These are phyloP conservation scores for Cercospora brassicicola DNA, from an alignment of 2,329 filamentous ascomycete species.

Conservation along the genomic window DNA sequence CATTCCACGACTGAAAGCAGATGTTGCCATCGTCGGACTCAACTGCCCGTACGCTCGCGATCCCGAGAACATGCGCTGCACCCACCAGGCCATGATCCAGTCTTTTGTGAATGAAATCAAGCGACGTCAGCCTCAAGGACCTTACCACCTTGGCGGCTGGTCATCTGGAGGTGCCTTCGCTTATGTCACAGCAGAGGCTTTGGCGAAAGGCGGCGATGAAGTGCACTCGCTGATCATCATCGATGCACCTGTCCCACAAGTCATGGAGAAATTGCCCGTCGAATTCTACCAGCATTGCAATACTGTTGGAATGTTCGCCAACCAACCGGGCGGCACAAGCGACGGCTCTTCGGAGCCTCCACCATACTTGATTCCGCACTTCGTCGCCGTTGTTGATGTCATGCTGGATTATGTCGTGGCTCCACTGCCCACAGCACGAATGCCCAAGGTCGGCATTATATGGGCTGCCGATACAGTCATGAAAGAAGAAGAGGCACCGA, in stretches of 20 bases:
- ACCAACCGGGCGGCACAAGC: background rate
- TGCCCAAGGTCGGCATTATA: constrained; percentile 48
- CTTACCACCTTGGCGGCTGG: constrained; percentile 41
- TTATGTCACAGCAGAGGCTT: constrained; percentile 10
- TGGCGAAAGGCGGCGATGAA: background rate
- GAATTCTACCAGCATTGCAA: constrained; percentile 45
- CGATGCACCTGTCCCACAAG: constrained; percentile 27
- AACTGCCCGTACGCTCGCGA: constrained; percentile 43
- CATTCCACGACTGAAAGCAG: constrained; percentile 36
- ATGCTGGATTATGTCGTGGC: constrained; percentile 47
- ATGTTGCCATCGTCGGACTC: constrained; percentile 41
- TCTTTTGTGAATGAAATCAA: constrained; percentile 35
- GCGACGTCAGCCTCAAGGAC: constrained; percentile 39
- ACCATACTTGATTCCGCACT: constrained; percentile 54
- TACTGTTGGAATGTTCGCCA: background rate
- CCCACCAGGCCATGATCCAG: constrained; percentile 3
- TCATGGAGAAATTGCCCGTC: constrained; percentile 54
- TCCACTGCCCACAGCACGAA: constrained; percentile 36
- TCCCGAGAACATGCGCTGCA: constrained; percentile 14
- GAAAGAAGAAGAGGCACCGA: constrained; percentile 50
- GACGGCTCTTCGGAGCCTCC: constrained; percentile 35
- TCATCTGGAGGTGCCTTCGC: constrained; percentile 26
- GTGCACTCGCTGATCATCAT: constrained; percentile 3
- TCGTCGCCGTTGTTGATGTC: constrained; percentile 51
- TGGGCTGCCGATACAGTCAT: constrained; percentile 53